These are phyloP conservation scores for Gamsiella multidivaricata DNA, from an alignment of 192 early-diverging fungal species.

Conservation along the genomic window DNA sequence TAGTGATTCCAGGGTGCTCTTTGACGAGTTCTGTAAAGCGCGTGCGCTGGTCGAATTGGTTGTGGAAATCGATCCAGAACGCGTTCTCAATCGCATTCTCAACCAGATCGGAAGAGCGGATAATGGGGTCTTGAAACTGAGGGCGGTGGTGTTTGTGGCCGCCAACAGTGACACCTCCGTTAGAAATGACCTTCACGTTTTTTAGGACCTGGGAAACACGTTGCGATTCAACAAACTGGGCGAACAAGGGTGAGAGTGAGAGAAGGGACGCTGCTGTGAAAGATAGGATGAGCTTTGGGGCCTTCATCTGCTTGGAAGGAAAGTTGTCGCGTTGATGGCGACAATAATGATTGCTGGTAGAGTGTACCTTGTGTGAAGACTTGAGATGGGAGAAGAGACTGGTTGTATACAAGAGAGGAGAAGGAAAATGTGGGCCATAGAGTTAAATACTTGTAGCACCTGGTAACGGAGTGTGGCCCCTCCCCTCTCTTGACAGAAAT, in stretches of 20 bases:
- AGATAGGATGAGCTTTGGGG: conserved; percentile 20
- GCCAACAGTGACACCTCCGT: conserved; percentile 34
- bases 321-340: too few species aligned
- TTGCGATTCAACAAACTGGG: background rate
- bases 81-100: conserved; percentile 40
- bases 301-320: conserved; percentile 34
- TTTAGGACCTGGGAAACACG: conserved; percentile 10
- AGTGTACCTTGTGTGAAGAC: too few species aligned
- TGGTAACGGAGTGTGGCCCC: too few species aligned
- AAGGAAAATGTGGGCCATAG: too few species aligned
- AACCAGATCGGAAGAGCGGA: conserved; percentile 6
- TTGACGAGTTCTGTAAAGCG: conserved; percentile 25
- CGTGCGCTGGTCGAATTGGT: conserved; percentile 30
- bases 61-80: conserved; percentile 52
- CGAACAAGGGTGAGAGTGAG: background rate
- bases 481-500: too few species aligned
- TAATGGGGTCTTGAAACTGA: conserved; percentile 43
- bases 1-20: conserved; percentile 33
- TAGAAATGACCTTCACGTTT: conserved; percentile 23
- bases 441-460: too few species aligned
- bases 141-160: conserved; percentile 28
- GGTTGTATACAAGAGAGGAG: too few species aligned
- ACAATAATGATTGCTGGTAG: too few species aligned
- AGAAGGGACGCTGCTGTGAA: conserved; percentile 12
- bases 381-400: too few species aligned